phyloP scores from a whole-genome alignment of 73 alveolate species.

The Uronychia binucleata region DNA sequence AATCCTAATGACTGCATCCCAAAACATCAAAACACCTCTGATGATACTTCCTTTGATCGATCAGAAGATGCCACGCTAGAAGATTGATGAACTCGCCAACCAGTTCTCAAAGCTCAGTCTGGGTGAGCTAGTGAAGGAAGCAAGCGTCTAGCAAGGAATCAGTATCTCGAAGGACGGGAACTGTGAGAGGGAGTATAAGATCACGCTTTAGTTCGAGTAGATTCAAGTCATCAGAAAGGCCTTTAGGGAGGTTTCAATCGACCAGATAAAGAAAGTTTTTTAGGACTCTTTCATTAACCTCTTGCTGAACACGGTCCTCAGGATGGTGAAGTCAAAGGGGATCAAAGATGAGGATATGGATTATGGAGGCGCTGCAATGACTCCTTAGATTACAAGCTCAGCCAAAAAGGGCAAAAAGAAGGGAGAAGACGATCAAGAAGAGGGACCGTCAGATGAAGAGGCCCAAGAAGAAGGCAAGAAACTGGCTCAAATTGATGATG shows the following conservation, averaged over 20 bases:
- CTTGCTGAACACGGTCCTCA: background rate
- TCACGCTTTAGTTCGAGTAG: constrained; percentile 58
- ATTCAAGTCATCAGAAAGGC: background rate
- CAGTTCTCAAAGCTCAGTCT: constrained; percentile 82
- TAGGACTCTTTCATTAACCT: background rate
- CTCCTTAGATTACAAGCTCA: constrained; percentile 5
- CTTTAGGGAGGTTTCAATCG: background rate
- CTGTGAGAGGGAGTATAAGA: constrained; percentile 63
- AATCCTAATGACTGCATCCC: constrained; percentile 96
- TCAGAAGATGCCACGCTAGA: constrained; percentile 51
- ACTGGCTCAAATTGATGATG: background rate
- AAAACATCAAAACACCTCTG: constrained; percentile 93
- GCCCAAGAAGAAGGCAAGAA: background rate
- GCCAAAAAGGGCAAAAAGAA: constrained; percentile 35
- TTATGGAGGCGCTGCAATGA: constrained; percentile 43
- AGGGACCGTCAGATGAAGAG: constrained; percentile 71
- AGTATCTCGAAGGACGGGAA: constrained; percentile 53
- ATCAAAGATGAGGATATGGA: constrained; percentile 63
- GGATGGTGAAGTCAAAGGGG: constrained; percentile 24
- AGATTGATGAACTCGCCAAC: constrained; percentile 86
- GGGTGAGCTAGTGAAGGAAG: constrained; percentile 83
- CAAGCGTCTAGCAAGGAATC: constrained; percentile 79
- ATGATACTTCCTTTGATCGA: constrained; percentile 88
- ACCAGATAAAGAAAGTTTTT: background rate
- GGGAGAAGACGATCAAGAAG: constrained; percentile 64